These are phyloP conservation scores for Yamadazyma tumulicola DNA, from an alignment of 805 yeast species.

Conservation along the genomic window DNA sequence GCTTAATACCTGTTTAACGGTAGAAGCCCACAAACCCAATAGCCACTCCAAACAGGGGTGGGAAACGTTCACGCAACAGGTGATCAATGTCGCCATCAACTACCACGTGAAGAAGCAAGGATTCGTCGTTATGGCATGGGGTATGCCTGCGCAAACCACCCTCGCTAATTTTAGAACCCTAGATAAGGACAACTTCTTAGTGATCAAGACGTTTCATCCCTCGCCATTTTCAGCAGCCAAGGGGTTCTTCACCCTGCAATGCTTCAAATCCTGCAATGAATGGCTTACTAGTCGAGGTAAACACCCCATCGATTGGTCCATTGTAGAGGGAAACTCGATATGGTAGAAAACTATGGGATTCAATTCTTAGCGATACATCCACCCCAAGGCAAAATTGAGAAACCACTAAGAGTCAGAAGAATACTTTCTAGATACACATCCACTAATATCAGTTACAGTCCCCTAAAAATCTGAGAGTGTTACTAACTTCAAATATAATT, in stretches of 20 bases:
- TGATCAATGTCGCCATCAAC: slow-evolving; percentile 50
- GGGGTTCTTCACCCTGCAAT: slow-evolving; percentile 74
- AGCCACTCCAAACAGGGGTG: slow-evolving; percentile 90
- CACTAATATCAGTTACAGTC: no score
- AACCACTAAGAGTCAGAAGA: no score
- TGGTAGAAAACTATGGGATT: slow-evolving; percentile 23
- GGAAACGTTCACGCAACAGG: slow-evolving; percentile 83
- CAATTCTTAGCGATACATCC: no score
- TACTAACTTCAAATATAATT: no score
- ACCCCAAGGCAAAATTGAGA: no score
- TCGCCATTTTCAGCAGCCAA: slow-evolving; percentile 89
- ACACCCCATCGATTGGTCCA: slow-evolving; percentile 64
- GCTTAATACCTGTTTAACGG: slow-evolving; percentile 86
- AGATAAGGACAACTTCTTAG: slow-evolving; percentile 36
- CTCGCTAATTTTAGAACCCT: slow-evolving; percentile 34
- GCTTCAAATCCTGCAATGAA: slow-evolving; percentile 70
- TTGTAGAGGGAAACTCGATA: slow-evolving; percentile 16
- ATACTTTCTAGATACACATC: no score
- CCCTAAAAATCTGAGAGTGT: no score
- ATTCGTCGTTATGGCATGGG: slow-evolving; percentile 79
- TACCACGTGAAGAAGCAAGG: slow-evolving; percentile 47
- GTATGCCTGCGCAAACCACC: slow-evolving; percentile 66
- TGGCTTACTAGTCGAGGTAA: slow-evolving; percentile 57
- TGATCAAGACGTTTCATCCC: slow-evolving; percentile 83
- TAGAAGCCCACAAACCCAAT: slow-evolving; percentile 88